These are phyloP conservation scores for Oryza meyeriana DNA, from an alignment of 176 grass and related monocot genomes.

Conservation along the genomic window DNA sequence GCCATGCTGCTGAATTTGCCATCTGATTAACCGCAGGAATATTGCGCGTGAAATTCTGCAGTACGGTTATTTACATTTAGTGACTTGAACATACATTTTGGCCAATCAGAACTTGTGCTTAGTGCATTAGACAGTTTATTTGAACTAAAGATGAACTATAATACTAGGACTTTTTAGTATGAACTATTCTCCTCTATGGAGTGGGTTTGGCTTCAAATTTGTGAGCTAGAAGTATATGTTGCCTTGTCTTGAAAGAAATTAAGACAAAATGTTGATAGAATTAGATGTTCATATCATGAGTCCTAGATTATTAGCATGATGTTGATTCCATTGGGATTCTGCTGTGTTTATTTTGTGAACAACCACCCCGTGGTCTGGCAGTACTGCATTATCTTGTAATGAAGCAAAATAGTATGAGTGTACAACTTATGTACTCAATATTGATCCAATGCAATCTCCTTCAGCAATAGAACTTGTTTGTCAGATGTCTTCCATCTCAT, in stretches of 20 bases:
- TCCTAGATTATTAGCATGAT: background rate
- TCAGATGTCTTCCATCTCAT: background rate
- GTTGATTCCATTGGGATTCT: background rate
- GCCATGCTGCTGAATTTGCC: background rate
- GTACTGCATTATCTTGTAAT: background rate
- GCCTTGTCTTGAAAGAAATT: background rate
- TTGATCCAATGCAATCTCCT: background rate
- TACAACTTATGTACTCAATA: conserved; percentile 1
- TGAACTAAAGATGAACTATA: background rate
- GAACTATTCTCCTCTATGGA: background rate
- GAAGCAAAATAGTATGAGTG: background rate
- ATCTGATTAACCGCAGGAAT: background rate
- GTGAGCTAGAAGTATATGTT: background rate
- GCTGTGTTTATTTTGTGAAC: background rate
- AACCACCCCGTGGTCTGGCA: background rate
- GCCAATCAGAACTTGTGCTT: background rate
- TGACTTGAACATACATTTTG: background rate
- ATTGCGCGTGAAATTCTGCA: background rate
- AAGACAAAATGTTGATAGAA: background rate
- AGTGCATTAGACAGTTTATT: background rate
- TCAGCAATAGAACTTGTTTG: background rate
- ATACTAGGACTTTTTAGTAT: background rate
- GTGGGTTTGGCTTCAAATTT: background rate
- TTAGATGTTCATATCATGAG: background rate
- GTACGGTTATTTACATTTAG: background rate